phyloP scores from a whole-genome alignment of 1,284 basidiomycete species.

The Cryptococcus hybrid region DNA sequence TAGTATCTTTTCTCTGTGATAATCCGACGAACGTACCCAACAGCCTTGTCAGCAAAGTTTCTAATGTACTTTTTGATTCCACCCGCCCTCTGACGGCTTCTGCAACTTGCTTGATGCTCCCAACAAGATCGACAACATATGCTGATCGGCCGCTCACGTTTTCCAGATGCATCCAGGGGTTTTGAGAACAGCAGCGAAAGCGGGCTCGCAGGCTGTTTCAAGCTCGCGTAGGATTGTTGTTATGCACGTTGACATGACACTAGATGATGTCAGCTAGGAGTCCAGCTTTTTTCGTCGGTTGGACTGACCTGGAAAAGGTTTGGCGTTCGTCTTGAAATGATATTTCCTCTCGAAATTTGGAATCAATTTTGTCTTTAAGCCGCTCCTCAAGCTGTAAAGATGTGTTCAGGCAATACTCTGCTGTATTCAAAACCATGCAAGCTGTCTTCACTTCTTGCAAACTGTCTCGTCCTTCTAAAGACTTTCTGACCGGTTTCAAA shows the following conservation, averaged over 20 bases:
- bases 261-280: too few relatives aligned
- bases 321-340: conserved; percentile 83
- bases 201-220: conserved; percentile 71
- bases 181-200: conserved; percentile 70
- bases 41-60: conserved; percentile 88
- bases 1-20: conserved; percentile 6
- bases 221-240: conserved; percentile 74
- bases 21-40: conserved; percentile 59
- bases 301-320: conserved; percentile 72
- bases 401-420: conserved; percentile 94
- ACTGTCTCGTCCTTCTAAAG: conserved; percentile 73
- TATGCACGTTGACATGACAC: conserved; percentile 78
- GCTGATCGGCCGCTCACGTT: conserved; percentile 81
- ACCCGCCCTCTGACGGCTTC: conserved; percentile 55
- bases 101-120: conserved; percentile 74
- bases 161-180: conserved; percentile 70
- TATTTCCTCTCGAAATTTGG: conserved; percentile 71
- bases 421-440: conserved; percentile 89
- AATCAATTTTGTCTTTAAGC: conserved; percentile 75
- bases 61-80: conserved; percentile 90
- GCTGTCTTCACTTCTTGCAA: conserved; percentile 70
- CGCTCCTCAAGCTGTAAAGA: conserved; percentile 87
- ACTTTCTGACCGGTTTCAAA: conserved; percentile 61
- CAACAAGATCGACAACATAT: conserved; percentile 76
- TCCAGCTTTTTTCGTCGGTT: neutral